These are phyloP conservation scores for Marsdenia floribunda DNA, from an alignment of 257 asterid genomes.

Conservation along the genomic window DNA sequence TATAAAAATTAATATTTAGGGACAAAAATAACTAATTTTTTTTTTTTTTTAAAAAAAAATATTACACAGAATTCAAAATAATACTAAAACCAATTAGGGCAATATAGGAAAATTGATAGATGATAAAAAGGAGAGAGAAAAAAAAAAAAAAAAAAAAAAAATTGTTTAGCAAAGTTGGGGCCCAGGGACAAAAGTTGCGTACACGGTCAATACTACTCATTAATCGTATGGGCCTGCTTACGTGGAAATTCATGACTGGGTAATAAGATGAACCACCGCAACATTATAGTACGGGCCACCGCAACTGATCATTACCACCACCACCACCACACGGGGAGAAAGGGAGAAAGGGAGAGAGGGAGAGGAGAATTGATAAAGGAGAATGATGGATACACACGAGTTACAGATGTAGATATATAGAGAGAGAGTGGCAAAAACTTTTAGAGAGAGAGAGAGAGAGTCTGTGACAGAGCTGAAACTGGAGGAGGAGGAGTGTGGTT, in stretches of 20 bases:
- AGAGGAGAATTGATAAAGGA: background rate
- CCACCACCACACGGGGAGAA: background rate
- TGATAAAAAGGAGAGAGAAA: background rate
- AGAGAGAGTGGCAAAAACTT: conserved; percentile 7
- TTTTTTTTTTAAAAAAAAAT: background rate
- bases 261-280: conserved; percentile 29
- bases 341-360: background rate
- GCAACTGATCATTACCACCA: conserved; percentile 8
- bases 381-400: conserved; percentile 8
- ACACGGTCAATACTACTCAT: conserved; percentile 55
- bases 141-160: too few relatives aligned
- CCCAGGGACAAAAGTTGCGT: conserved; percentile 42
- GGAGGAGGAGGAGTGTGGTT: conserved; percentile 16
- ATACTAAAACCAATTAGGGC: conserved; percentile 15
- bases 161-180: background rate
- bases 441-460: conserved; percentile 12
- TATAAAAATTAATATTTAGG: too few relatives aligned
- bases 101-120: conserved; percentile 21
- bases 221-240: conserved; percentile 33
- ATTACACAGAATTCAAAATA: background rate
- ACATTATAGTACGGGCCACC: background rate
- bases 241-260: conserved; percentile 40
- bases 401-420: conserved; percentile 20
- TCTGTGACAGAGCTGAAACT: background rate
- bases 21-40: too few relatives aligned